A percentile compares a stretch with the other conserved stretches of the same genome.
Conservation (phyloP, 2,329 filamentous ascomycete genomes). For the Biscogniauxia marginata region DNA sequence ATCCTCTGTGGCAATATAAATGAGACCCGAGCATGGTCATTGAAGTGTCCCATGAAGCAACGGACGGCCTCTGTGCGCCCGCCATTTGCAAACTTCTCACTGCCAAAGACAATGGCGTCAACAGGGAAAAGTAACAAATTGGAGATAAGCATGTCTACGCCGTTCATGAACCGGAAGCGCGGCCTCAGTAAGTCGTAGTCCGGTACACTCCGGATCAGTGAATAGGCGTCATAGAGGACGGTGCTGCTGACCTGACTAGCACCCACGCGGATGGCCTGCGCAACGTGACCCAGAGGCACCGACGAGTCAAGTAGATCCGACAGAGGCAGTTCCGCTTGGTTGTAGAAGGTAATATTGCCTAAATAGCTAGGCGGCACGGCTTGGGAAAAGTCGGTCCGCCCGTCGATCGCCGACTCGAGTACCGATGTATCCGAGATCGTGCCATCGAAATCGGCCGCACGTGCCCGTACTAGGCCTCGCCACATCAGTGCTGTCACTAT, state of each 20-base stretch:
- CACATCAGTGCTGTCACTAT: slow-evolving; percentile 15
- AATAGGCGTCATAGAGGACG: slow-evolving; percentile 10
- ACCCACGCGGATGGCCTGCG: slow-evolving; percentile 5
- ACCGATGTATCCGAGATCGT: neutral
- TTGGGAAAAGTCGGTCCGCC: slow-evolving; percentile 7
- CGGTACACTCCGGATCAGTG: slow-evolving; percentile 1
- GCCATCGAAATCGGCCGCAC: neutral
- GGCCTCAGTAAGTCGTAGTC: slow-evolving; percentile 6
- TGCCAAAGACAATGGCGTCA: slow-evolving; percentile 8
- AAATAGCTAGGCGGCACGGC: slow-evolving; percentile 11
- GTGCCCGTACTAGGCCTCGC: slow-evolving; percentile 10
- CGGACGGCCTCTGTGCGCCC: slow-evolving; percentile 12
- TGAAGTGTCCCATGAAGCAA: slow-evolving; percentile 5
- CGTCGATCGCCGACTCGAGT: slow-evolving; percentile 10
- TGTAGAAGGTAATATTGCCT: slow-evolving; percentile 12
- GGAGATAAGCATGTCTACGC: slow-evolving; percentile 7
- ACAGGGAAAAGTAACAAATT: slow-evolving; percentile 8
- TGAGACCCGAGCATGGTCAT: slow-evolving; percentile 2
- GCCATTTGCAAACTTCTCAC: slow-evolving; percentile 6
- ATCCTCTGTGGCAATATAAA: slow-evolving; percentile 11
- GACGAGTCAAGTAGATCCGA: neutral
- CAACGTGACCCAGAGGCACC: slow-evolving; percentile 4
- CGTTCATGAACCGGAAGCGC: neutral
- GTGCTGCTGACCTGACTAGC: neutral
- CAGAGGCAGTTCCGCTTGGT: slow-evolving; percentile 1